Percentiles rank a stretch among this genome's conserved stretches.
Evolutionary conservation across 192 early-diverging fungal species (phyloP).

Genomic region (Coemansia sp.): DNA sequence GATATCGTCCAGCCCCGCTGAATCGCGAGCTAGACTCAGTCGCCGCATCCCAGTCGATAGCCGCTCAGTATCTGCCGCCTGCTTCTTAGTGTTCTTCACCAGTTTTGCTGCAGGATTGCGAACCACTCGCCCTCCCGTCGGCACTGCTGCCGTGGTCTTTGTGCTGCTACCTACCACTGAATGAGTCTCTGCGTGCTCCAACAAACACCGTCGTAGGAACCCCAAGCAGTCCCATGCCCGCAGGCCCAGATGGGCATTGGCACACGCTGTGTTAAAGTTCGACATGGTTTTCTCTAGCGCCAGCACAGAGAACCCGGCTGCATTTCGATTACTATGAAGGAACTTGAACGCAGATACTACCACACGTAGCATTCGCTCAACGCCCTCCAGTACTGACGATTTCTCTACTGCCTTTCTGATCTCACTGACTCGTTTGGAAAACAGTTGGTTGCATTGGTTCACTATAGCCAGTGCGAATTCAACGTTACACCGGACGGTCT

Average conservation of each 20-base stretch:
- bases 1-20: neutral
- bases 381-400: neutral
- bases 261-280: slow-evolving; percentile 39
- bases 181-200: slow-evolving; percentile 41
- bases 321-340: slow-evolving; percentile 24
- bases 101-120: slow-evolving; percentile 31
- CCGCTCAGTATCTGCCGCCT: neutral
- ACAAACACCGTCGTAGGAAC: slow-evolving; percentile 24
- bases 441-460: slow-evolving; percentile 49
- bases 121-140: slow-evolving; percentile 19
- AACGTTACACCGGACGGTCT: slow-evolving; percentile 20
- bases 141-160: neutral
- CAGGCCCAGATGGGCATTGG: slow-evolving; percentile 40
- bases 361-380: slow-evolving; percentile 33
- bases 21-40: slow-evolving; percentile 33
- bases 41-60: slow-evolving; percentile 28
- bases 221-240: slow-evolving; percentile 34
- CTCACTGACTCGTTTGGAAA: slow-evolving; percentile 21
- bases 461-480: slow-evolving; percentile 43
- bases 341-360: slow-evolving; percentile 26
- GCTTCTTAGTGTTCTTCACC: neutral
- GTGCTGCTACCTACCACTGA: neutral
- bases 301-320: slow-evolving; percentile 39
- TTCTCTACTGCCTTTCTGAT: slow-evolving; percentile 19
- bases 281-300: slow-evolving; percentile 51